Evolutionary conservation across 352 stramenopile genomes (phyloP), one percentile per base, ranked within the genome.

Genomic region (Phytophthora pini): DNA sequence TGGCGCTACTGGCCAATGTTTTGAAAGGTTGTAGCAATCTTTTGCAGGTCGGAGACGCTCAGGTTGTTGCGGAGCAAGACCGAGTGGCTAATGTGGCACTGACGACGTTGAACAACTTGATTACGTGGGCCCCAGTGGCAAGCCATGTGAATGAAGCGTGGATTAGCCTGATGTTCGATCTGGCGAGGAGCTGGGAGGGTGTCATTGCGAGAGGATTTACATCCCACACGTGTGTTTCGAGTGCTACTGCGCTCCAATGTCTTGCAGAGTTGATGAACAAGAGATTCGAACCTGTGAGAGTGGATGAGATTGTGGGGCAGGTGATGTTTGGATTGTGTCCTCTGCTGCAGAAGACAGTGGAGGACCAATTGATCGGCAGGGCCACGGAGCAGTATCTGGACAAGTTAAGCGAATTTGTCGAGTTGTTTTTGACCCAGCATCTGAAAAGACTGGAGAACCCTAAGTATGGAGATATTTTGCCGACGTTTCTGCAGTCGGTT

Each of bases 351-450:
- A 79, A 79, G 47, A 87, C 73, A 1, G 76, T 87, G 15, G 78
- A 87, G 11, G 79, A 87, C n/a, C 68, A 84, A 12, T 39, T 86
- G 2, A 77, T 90, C 38, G 55, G 56, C 1, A 55, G 61, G 36
- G 80, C 80, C 5, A 84, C 72, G 0, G 77, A 92, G 40, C 71
- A 88, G 31, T 92, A 86, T 32, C 56, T 92, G 36, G 84, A 92
- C 72, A 92, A 92, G 61, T 56, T 95, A 5, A 90, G 78, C 39
- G 87, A 81, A 56, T 88, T 92, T 43, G 81, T 93, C 2, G 82
- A 95, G 61, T 46, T 76, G 3, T 93, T 92, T 51, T 39, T 95
- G 32, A 91, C 83, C 10, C 80, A 90, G 12, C 87, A 95, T 54
- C 45, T 95, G 13, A 85, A 87, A 51, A 71, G 81, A n/a, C 65